Evolutionary conservation across 768 basidiomycete species (phyloP).

Genomic region (Amanita pseudoporphyria): DNA sequence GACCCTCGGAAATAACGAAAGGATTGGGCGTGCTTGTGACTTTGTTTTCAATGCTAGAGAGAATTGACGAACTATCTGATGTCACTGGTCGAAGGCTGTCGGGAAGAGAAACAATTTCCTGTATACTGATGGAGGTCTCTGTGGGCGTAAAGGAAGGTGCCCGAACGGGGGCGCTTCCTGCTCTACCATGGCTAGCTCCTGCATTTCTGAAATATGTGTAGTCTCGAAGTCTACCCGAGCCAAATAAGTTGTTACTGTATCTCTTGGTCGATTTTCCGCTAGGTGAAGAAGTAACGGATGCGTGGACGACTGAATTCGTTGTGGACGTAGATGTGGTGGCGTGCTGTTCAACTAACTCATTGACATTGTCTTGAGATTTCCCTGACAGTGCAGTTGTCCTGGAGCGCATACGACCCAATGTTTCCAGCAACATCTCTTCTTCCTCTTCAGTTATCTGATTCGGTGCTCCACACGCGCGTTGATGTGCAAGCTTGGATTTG

Average conservation of each 20-base stretch:
- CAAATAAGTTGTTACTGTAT: slow-evolving; percentile 82
- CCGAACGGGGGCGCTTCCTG: slow-evolving; percentile 24
- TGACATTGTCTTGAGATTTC: slow-evolving; percentile 26
- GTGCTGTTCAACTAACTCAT: slow-evolving; percentile 23
- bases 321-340: slow-evolving; percentile 23
- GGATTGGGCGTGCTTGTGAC: slow-evolving; percentile 18
- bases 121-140: slow-evolving; percentile 29
- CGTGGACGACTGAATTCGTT: slow-evolving; percentile 21
- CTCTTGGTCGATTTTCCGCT: slow-evolving; percentile 48
- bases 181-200: slow-evolving; percentile 29
- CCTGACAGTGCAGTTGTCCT: slow-evolving; percentile 20
- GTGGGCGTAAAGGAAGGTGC: slow-evolving; percentile 42
- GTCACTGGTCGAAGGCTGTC: slow-evolving; percentile 42
- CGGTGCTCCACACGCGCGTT: slow-evolving; percentile 57
- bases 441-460: slow-evolving; percentile 74
- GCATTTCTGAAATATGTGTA: slow-evolving; percentile 56
- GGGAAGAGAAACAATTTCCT: slow-evolving; percentile 26
- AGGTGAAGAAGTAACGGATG: slow-evolving; percentile 34
- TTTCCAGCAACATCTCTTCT: slow-evolving; percentile 77
- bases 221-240: slow-evolving; percentile 72
- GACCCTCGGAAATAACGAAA: slow-evolving; percentile 27
- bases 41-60: slow-evolving; percentile 30
- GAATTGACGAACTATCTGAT: slow-evolving; percentile 41
- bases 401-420: slow-evolving; percentile 41
- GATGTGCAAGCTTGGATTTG: slow-evolving; percentile 60